A percentile compares a stretch with the other conserved stretches of the same genome.
Evolutionary conservation across 108 stramenopile species (phyloP).

Genomic region (Nitzschia inconspicua): DNA sequence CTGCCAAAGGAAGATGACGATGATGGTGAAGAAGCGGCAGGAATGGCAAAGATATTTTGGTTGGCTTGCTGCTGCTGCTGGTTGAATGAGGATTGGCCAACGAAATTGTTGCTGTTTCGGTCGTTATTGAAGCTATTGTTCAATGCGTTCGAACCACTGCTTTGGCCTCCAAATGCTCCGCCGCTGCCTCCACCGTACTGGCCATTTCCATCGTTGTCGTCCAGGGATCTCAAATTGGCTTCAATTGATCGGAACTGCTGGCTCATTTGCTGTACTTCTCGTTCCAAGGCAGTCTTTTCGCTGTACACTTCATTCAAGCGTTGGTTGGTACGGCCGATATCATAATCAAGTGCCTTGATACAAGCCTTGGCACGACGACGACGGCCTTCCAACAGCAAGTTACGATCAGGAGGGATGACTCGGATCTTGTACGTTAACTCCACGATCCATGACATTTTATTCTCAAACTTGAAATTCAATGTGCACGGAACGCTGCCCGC

Average conservation of each 20-base stretch:
- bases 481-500: slow-evolving; percentile 72
- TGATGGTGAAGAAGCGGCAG: too few species aligned
- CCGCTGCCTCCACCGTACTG: too few species aligned
- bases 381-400: slow-evolving; percentile 52
- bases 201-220: too few species aligned
- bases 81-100: too few species aligned
- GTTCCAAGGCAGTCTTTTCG: neutral
- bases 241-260: slow-evolving; percentile 1
- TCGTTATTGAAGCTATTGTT: too few species aligned
- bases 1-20: too few species aligned
- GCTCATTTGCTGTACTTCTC: neutral
- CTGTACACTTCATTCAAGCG: slow-evolving; percentile 21
- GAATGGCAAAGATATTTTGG: too few species aligned
- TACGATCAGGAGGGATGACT: slow-evolving; percentile 57
- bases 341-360: slow-evolving; percentile 46
- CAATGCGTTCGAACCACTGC: too few species aligned
- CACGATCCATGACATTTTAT: slow-evolving; percentile 80
- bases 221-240: neutral
- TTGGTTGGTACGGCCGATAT: slow-evolving; percentile 30
- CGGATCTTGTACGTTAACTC: slow-evolving; percentile 66
- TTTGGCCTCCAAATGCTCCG: too few species aligned
- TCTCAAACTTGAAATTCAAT: slow-evolving; percentile 65
- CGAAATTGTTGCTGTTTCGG: too few species aligned
- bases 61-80: too few species aligned
- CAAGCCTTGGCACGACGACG: slow-evolving; percentile 67